These are phyloP conservation scores for Teratosphaeria gauchensis DNA, from an alignment of 2,329 filamentous ascomycete genomes.

Conservation along the genomic window DNA sequence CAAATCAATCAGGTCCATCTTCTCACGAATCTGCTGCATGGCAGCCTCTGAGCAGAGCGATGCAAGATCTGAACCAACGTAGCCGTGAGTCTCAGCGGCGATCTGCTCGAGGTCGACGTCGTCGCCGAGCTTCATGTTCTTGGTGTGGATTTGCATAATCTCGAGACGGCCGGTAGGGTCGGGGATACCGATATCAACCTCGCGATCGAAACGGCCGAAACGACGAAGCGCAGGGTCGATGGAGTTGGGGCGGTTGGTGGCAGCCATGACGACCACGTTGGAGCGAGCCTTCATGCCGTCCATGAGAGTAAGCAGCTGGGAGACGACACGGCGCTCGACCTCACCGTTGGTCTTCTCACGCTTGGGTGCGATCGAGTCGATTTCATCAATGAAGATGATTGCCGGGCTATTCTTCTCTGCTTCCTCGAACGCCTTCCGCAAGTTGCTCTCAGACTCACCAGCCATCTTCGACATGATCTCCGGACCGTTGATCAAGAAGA, in stretches of 20 bases:
- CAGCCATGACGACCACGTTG: constrained; percentile 98
- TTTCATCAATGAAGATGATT: constrained; percentile 99
- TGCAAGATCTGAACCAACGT: constrained; percentile 95
- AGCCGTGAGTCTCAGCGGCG: constrained; percentile 95
- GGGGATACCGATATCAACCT: constrained; percentile 96
- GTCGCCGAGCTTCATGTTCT: constrained; percentile 99
- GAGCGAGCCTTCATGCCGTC: constrained; percentile 99
- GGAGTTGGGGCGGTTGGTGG: constrained; percentile 96
- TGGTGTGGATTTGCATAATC: constrained; percentile 98
- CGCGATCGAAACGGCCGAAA: constrained; percentile 97
- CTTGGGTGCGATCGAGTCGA: constrained; percentile 98
- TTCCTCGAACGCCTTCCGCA: constrained; percentile 98
- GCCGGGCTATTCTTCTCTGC: constrained; percentile 98
- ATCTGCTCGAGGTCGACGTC: constrained; percentile 97
- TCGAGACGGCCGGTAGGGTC: constrained; percentile 97
- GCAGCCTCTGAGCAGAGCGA: constrained; percentile 97
- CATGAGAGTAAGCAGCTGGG: constrained; percentile 94
- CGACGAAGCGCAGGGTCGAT: constrained; percentile 96
- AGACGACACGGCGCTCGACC: constrained; percentile 96
- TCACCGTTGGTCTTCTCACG: constrained; percentile 99
- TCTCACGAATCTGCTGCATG: constrained; percentile 99
- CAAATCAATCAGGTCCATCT: constrained; percentile 99
- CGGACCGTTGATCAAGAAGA: constrained; percentile 98
- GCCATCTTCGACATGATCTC: constrained; percentile 99
- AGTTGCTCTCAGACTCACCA: constrained; percentile 95